A percentile compares a stretch with the other conserved stretches of the same genome.
Evolutionary conservation across 495 filamentous ascomycete genomes (phyloP).

Genomic region (Geopyxis carbonaria): DNA sequence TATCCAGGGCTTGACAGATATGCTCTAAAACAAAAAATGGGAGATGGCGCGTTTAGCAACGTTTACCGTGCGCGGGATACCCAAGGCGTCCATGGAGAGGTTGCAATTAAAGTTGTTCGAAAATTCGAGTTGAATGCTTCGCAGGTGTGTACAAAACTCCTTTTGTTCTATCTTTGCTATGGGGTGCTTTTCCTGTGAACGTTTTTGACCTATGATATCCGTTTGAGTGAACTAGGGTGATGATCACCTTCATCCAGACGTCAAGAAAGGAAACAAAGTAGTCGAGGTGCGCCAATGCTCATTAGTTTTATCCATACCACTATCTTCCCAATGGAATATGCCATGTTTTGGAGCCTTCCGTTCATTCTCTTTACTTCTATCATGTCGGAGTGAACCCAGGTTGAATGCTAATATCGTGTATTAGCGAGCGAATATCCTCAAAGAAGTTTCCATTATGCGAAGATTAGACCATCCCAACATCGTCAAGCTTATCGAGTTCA

Average conservation of each 20-base stretch:
- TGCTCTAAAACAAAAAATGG: constrained; percentile 91
- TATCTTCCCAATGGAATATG: too few relatives aligned
- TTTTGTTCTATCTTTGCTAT: constrained; percentile 24
- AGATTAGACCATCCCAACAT: constrained; percentile 91
- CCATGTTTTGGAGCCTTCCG: too few relatives aligned
- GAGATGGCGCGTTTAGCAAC: constrained; percentile 96
- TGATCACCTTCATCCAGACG: constrained; percentile 79
- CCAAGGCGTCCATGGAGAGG: constrained; percentile 50
- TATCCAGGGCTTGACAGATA: constrained; percentile 89
- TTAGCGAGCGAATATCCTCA: constrained; percentile 89
- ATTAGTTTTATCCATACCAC: constrained; percentile 29
- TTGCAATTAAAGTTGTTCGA: constrained; percentile 94
- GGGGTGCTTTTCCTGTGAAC: constrained; percentile 5
- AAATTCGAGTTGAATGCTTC: constrained; percentile 97
- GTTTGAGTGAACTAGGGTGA: constrained; percentile 50
- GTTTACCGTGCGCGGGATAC: constrained; percentile 75
- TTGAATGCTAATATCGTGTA: constrained; percentile 6
- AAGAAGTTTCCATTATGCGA: constrained; percentile 98
- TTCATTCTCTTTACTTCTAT: constrained; percentile 3
- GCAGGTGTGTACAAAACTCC: constrained; percentile 56
- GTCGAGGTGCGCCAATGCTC: constrained; percentile 81
- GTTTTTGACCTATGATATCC: constrained; percentile 28
- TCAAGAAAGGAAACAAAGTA: constrained; percentile 82
- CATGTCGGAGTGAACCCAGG: too few relatives aligned
- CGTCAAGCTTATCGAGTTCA: constrained; percentile 80